These are phyloP conservation scores for Ulota crispa DNA, from an alignment of 225 moss, liverwort and hornwort genomes.

Conservation along the genomic window DNA sequence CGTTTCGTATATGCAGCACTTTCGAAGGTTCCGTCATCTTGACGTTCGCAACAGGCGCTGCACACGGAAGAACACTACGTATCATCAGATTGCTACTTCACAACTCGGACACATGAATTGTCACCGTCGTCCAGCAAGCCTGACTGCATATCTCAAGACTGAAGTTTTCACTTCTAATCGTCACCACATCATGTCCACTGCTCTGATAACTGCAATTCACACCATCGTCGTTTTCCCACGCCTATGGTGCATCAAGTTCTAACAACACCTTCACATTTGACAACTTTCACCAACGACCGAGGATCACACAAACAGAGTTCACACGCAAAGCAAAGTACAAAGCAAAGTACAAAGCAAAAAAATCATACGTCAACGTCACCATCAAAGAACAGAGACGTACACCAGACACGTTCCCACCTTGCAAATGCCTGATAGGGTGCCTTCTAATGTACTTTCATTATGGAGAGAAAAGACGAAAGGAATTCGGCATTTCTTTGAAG, in stretches of 20 bases:
- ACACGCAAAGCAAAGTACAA: neutral
- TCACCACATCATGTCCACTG: constrained; percentile 13
- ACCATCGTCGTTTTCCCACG: constrained; percentile 11
- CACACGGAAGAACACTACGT: constrained; percentile 23
- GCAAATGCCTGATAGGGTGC: constrained; percentile 67
- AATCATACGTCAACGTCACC: constrained; percentile 28
- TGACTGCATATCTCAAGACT: neutral
- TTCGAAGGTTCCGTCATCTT: constrained; percentile 98
- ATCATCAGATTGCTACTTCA: constrained; percentile 20
- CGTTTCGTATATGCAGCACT: constrained; percentile 93
- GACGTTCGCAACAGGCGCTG: constrained; percentile 44
- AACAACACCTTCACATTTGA: constrained; percentile 7
- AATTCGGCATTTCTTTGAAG: constrained; percentile 44
- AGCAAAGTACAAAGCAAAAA: neutral
- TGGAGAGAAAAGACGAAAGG: constrained; percentile 56
- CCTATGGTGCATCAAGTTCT: neutral
- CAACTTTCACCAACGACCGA: constrained; percentile 10
- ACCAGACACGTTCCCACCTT: constrained; percentile 67
- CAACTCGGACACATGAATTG: neutral
- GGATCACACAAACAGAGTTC: constrained; percentile 21
- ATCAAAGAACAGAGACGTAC: constrained; percentile 20
- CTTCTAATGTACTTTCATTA: constrained; percentile 56
- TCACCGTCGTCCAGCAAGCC: constrained; percentile 4
- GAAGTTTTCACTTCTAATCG: neutral
- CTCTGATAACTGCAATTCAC: constrained; percentile 4